Evolutionary conservation across 768 basidiomycete species (phyloP), one percentile per base, ranked within the genome.

Genomic region (Mycena galericulata): DNA sequence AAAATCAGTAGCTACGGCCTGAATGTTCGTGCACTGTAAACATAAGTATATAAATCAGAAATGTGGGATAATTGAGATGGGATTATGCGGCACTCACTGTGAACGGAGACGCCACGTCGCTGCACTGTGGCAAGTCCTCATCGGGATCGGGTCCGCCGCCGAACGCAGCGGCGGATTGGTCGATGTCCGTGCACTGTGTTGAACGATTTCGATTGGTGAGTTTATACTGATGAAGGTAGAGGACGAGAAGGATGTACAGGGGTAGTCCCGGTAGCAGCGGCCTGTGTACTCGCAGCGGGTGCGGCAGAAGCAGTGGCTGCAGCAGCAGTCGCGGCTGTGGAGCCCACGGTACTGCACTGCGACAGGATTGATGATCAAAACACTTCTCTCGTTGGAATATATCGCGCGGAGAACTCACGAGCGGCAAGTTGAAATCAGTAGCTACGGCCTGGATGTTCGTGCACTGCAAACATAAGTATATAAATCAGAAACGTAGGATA

Each of bases 371-470:
- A 29, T 29, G 51, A 53, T 53, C 30, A 53, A 53, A 22, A 11
- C 30, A 27, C 51, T 34, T 32, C 32, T 30, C 32, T 30, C 20
- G n/a, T 34, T 53, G 32, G 18, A n/a, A 53, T 53, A 34, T 53
- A 46, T 46, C 45, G 45, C 24, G n/a, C 20, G 32, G 51, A 53
- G 29, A 5, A 55, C 54, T 55, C 24, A 55, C 54, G 54, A 55
- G 54, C 22, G 54, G 54, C 54, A 55, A 24, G 34, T 38, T 55
- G 22, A 38, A 38, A 18, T 38, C 49, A 50, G 49, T 41, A 55
- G 36, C 54, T 40, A 40, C 54, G 54, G 49, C 49, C 27, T 55
- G 27, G 54, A 55, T 55, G 54, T 55, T 55, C 4, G 54, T 55
- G 36, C 54, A 55, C 54, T 55, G 36, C 2, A 27, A 27, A 38